Base-by-base conservation (phyloP, 225 moss, liverwort and hornwort species). In the Physcomitrium patens region DNA sequence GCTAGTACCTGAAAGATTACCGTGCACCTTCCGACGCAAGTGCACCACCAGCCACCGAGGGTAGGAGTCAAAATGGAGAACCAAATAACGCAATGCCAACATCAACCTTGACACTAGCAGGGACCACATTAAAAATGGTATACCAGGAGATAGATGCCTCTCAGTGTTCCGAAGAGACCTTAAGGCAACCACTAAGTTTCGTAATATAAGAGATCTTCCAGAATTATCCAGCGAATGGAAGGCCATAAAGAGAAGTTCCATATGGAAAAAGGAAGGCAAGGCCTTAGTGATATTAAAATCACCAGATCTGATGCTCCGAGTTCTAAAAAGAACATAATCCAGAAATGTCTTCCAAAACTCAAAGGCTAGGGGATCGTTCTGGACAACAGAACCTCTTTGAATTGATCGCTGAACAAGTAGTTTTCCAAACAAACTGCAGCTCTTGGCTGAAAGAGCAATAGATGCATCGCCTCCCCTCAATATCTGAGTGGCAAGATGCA, bases 191-290 rank as follows among this genome's bases (percentile, higher is more conserved):
- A 99, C 69, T 76, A 99, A 83, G 81, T 83, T 93, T 78, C 89
- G 87, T 45, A 93, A 71, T 65, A 95, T 83, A 27, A 68, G 77
- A 19, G 82, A 78, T 74, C 99, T 86, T 70, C 99, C 99, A 72
- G 89, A 80, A 63, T 78, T 71, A 79, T 93, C 89, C 69, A 88
- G 81, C 69, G 99, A 95, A 83, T 99, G 95, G 72, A 99, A 99
- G 56, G 93, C 95, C 93, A 92, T 95, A 72, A 99, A 99, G 45
- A 99, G 87, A 49, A 99, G 95, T 83, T 99, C 99, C 95, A 99
- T 95, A 80, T 99, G 99, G 73, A 93, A 89, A 62, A 93, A 85
- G 66, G 93, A 88, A 68, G 99, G 99, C 78, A 95, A 76, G 71
- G 86, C 85, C 77, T 92, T 99, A 16, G 86, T 85, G 70, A 95